phyloP scores from a whole-genome alignment of 768 basidiomycete species.

The Coprinellus micaceus region DNA sequence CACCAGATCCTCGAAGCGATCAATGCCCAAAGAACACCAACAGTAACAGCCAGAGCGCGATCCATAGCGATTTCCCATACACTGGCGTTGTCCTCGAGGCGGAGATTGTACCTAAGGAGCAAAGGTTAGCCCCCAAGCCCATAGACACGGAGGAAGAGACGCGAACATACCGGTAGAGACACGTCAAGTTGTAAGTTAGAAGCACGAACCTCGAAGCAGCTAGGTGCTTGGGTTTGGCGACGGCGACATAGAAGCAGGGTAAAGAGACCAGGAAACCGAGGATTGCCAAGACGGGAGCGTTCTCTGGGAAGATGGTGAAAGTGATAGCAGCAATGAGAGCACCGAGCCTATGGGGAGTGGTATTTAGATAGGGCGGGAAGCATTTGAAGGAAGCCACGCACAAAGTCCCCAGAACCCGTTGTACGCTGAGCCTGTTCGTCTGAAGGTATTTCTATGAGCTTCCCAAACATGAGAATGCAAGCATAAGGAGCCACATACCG shows the following conservation, averaged over 20 bases:
- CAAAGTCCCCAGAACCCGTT: constrained; percentile 85
- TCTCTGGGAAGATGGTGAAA: constrained; percentile 73
- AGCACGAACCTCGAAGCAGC: constrained; percentile 77
- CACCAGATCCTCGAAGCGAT: constrained; percentile 90
- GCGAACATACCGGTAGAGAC: constrained; percentile 53
- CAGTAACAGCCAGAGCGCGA: constrained; percentile 76
- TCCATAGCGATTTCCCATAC: constrained; percentile 70
- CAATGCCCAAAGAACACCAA: constrained; percentile 86
- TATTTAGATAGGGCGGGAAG: too few relatives aligned
- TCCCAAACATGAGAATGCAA: constrained; percentile 7
- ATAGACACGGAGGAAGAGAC: background rate
- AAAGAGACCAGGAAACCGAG: constrained; percentile 89
- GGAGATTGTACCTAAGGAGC: constrained; percentile 67
- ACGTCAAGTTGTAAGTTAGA: constrained; percentile 88
- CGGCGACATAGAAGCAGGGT: constrained; percentile 91
- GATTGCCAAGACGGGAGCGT: constrained; percentile 67
- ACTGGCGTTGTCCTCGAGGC: constrained; percentile 50
- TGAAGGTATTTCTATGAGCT: constrained; percentile 23
- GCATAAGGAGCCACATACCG: constrained; percentile 38
- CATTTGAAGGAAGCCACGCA: constrained; percentile 32
- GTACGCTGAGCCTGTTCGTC: constrained; percentile 84
- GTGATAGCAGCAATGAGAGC: constrained; percentile 70
- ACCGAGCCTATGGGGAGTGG: constrained; percentile 59
- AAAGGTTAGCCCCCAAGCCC: background rate
- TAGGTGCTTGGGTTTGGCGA: constrained; percentile 72